Conservation (phyloP, 371 early-diverging fungal genomes). For the Smittium culicis region DNA sequence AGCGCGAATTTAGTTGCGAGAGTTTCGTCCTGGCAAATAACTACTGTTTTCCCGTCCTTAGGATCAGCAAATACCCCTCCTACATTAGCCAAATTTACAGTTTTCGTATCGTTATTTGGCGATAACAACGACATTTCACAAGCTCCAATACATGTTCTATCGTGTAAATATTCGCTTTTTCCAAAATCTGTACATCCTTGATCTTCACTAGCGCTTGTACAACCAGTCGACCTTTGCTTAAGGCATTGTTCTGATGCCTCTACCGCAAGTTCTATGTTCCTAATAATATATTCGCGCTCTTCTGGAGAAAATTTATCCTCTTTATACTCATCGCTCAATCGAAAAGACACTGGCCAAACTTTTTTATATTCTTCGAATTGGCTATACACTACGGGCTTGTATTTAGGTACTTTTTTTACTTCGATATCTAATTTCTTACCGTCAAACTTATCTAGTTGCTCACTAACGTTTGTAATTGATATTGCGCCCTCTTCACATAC, state of each 20-base stretch:
- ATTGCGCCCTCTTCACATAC: conserved; percentile 20
- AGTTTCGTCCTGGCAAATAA: not conserved
- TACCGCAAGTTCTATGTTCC: conserved; percentile 8
- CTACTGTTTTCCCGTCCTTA: not conserved
- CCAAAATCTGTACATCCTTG: not conserved
- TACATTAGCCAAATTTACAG: too few relatives aligned
- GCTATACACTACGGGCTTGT: conserved; percentile 26
- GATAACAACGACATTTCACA: too few relatives aligned
- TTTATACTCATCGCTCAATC: conserved; percentile 14
- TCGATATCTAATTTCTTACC: conserved; percentile 12
- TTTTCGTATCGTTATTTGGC: too few relatives aligned
- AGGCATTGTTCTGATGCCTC: conserved; percentile 6
- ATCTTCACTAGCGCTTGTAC: not conserved
- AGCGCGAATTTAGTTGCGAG: not conserved
- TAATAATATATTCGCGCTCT: not conserved
- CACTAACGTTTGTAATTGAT: conserved; percentile 1
- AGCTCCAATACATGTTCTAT: too few relatives aligned
- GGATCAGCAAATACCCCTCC: not conserved
- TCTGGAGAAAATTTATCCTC: not conserved
- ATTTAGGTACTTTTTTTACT: conserved; percentile 15
- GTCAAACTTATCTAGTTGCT: conserved; percentile 8
- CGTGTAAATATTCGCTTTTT: too few relatives aligned
- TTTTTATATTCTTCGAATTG: conserved; percentile 35
- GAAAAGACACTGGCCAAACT: conserved; percentile 37
- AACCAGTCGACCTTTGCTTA: not conserved